These are phyloP conservation scores for Kluyveromyces siamensis DNA, from an alignment of 805 yeast species.

Conservation along the genomic window DNA sequence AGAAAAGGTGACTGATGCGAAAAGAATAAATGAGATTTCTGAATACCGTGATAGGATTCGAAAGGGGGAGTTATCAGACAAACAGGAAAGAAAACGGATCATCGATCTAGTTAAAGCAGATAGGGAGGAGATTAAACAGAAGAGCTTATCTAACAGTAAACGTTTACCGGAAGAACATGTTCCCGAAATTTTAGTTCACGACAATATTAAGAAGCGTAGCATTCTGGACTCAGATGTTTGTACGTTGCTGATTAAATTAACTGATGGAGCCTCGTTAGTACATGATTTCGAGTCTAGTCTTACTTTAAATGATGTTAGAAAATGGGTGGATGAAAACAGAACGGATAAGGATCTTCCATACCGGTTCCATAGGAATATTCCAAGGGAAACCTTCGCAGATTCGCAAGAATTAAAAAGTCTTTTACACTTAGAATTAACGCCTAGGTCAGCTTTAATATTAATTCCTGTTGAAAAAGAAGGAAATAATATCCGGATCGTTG, in stretches of 20 bases:
- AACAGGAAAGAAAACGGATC: slow-evolving; percentile 48
- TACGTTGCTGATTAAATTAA: slow-evolving; percentile 47
- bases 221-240: slow-evolving; percentile 26
- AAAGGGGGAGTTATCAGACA: slow-evolving; percentile 19
- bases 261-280: slow-evolving; percentile 55
- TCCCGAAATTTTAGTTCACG: slow-evolving; percentile 9
- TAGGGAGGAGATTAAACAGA: slow-evolving; percentile 34
- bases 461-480: slow-evolving; percentile 41
- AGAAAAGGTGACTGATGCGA: neutral
- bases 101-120: slow-evolving; percentile 45
- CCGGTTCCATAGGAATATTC: slow-evolving; percentile 42
- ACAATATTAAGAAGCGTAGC: slow-evolving; percentile 20
- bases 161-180: neutral
- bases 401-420: slow-evolving; percentile 53
- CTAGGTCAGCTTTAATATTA: slow-evolving; percentile 66
- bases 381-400: slow-evolving; percentile 52
- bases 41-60: neutral
- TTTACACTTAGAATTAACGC: slow-evolving; percentile 47
- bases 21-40: slow-evolving; percentile 1
- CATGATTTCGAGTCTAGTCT: slow-evolving; percentile 39
- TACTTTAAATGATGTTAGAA: slow-evolving; percentile 49
- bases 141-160: slow-evolving; percentile 8
- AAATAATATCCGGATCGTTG: slow-evolving; percentile 20
- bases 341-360: slow-evolving; percentile 39
- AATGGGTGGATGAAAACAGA: slow-evolving; percentile 47